Percentiles rank a stretch among this genome's conserved stretches.
Evolutionary conservation across 2,329 filamentous ascomycete species (phyloP).

Genomic region (Metarhizium sp.): DNA sequence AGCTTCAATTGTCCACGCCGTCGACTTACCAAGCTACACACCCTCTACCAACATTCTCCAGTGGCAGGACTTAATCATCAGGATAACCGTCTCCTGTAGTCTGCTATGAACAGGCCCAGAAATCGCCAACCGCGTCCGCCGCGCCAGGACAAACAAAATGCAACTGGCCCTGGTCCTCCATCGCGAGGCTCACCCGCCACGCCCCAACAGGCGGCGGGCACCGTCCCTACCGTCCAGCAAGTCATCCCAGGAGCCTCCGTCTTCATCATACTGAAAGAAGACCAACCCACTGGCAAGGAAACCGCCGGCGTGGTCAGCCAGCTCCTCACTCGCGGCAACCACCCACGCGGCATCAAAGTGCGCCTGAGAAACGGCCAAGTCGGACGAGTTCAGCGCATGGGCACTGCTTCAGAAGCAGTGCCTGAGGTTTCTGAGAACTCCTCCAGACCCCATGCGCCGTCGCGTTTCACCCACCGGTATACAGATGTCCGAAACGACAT

Average conservation of each 20-base stretch:
- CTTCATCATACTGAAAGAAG: conserved; percentile 65
- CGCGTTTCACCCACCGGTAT: conserved; percentile 21
- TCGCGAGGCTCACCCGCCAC: conserved; percentile 16
- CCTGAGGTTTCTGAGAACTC: not conserved
- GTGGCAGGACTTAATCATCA: too few species aligned
- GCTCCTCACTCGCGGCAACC: conserved; percentile 62
- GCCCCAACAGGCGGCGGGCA: conserved; percentile 24
- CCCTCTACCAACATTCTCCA: too few species aligned
- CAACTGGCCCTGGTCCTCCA: not conserved
- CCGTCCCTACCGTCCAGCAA: conserved; percentile 37
- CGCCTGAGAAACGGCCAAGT: conserved; percentile 62
- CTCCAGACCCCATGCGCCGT: conserved; percentile 5
- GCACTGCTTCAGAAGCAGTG: conserved; percentile 9
- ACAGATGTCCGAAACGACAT: conserved; percentile 25
- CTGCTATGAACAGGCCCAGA: conserved; percentile 22
- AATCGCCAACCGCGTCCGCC: conserved; percentile 21
- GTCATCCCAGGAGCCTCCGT: conserved; percentile 55
- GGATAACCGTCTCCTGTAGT: not conserved
- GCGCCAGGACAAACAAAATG: conserved; percentile 1
- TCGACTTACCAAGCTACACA: too few species aligned
- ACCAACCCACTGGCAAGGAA: conserved; percentile 65
- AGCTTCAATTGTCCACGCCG: too few species aligned
- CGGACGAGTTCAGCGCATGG: conserved; percentile 62
- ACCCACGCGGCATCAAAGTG: conserved; percentile 73
- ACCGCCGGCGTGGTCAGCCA: conserved; percentile 58